These are phyloP conservation scores for Xerocomellus dryophilus DNA, from an alignment of 768 basidiomycete species.

Conservation along the genomic window DNA sequence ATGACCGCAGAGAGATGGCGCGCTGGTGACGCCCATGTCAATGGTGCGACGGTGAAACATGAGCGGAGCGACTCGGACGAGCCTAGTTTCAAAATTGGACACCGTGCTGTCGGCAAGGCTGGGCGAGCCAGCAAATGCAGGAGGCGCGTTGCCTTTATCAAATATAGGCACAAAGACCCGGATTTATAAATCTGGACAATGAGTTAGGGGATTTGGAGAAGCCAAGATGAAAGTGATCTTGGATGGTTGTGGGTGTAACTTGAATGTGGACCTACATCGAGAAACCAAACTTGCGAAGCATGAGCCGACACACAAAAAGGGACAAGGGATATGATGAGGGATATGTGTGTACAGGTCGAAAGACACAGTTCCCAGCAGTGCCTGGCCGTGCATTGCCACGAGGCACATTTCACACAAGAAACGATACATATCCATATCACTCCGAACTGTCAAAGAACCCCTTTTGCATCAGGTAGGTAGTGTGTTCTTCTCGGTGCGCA, in stretches of 20 bases:
- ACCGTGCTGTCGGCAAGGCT: not conserved
- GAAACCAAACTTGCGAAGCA: not conserved
- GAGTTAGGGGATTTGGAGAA: not conserved
- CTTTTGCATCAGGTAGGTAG: constrained; percentile 39
- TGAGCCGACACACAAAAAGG: not conserved
- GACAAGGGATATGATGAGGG: not conserved
- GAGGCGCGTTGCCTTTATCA: not conserved
- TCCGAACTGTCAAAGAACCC: constrained; percentile 39
- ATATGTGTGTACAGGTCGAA: not conserved
- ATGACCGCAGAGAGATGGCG: not conserved
- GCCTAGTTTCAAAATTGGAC: not conserved
- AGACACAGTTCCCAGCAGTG: not conserved
- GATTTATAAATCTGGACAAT: not conserved
- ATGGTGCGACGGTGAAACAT: not conserved
- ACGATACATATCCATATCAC: no score
- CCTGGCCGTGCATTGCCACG: not conserved
- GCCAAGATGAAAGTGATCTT: not conserved
- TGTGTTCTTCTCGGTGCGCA: constrained; percentile 47
- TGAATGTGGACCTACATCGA: not conserved
- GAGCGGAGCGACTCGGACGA: no score
- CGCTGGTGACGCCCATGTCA: not conserved
- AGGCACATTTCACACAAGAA: not conserved
- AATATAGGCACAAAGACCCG: not conserved
- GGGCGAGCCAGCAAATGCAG: not conserved
- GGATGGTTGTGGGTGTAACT: not conserved